phyloP scores from a whole-genome alignment of 2,329 filamentous ascomycete genomes.

The Pseudocercospora vitis region DNA sequence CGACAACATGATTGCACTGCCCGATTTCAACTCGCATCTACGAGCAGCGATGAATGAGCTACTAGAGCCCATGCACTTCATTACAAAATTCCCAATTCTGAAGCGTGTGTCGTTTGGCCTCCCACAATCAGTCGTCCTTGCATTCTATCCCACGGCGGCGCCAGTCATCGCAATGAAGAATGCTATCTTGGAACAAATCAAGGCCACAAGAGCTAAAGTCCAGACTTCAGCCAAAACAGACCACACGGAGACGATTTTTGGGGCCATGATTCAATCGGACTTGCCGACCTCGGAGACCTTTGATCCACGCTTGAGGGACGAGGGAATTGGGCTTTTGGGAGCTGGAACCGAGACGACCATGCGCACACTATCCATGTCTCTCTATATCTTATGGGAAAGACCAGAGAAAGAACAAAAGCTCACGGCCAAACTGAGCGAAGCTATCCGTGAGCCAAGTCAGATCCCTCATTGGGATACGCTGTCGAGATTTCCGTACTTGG shows the following conservation, averaged over 20 bases:
- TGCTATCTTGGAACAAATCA: neutral
- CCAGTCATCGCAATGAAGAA: neutral
- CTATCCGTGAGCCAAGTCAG: conserved; percentile 11
- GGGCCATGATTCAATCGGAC: neutral
- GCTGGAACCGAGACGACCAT: conserved; percentile 50
- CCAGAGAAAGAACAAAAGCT: conserved; percentile 39
- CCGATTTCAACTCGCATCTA: neutral
- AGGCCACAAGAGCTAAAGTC: neutral
- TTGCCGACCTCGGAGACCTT: neutral
- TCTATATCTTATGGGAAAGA: conserved; percentile 44
- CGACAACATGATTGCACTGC: neutral
- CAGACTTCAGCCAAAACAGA: neutral
- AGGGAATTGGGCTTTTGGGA: conserved; percentile 48
- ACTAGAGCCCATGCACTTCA: conserved; percentile 4
- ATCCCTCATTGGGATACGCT: conserved; percentile 17
- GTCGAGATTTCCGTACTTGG: conserved; percentile 23
- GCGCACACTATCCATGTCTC: conserved; percentile 44
- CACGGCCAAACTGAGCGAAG: conserved; percentile 39
- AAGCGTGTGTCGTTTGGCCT: neutral
- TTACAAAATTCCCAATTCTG: neutral
- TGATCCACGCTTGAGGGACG: conserved; percentile 41
- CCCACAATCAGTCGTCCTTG: neutral
- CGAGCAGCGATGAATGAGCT: neutral
- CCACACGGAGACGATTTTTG: neutral
- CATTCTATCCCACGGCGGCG: neutral